Evolutionary conservation across 768 basidiomycete species (phyloP), one percentile per base, ranked within the genome.

Genomic region (Agrocybe chaxingu): DNA sequence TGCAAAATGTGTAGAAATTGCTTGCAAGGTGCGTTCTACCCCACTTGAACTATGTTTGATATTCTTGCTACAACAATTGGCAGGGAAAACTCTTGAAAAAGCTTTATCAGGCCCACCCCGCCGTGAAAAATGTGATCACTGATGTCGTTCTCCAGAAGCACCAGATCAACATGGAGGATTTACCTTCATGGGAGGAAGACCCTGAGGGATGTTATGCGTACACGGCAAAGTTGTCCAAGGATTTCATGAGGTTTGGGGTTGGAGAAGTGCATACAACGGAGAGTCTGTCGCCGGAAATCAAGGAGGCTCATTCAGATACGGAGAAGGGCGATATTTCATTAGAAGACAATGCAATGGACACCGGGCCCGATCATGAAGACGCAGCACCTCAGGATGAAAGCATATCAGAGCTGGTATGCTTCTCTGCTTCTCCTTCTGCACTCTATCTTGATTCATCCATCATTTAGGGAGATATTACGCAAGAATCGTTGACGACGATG

Each of bases 401-500:
- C 7, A n/a, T 33, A 37, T 52, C 47, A 41, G 51, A 52, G 7
- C 41, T 66, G 42, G 65, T 66, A 43, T 8, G 63, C 19, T 36
- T 8, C 5, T 36, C 38, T 35, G 16, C n/a, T 13, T 31, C 13
- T 8, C 34, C 2, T 5, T 56, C 13, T 51, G 48, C 36, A 34
- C 51, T 37, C 42, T 30, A 12, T 48, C 13, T 24, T 18, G 13
- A 41, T 12, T 19, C 31, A 31, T 36, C 24, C 43, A 37, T 53
- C 16, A 33, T 32, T 48, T 56, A 89, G 87, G 87, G 87, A n/a
- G 57, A 59, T 6, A 85, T 89, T 45, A 78, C 84, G 12, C 86
- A 89, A 56, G 87, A 90, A 58, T 80, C 86, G 6, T 70, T 90
- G 37, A 78, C 81, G 45, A 70, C 78, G 12, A 87, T 88, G 83